Conservation (phyloP, 1,139 yeast species). For the Suhomyces bribrorum region DNA sequence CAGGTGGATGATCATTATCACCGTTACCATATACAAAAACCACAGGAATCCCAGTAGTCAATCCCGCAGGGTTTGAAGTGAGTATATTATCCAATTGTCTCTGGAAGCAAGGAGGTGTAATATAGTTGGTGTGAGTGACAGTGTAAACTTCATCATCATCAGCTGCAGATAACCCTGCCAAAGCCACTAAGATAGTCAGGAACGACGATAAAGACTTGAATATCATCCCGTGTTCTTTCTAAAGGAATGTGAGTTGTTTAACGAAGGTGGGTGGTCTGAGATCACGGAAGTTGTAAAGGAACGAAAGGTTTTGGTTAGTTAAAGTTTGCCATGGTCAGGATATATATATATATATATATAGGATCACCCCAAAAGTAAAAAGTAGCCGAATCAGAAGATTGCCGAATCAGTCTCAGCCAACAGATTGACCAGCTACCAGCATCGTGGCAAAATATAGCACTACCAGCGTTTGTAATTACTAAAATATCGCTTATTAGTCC, state of each 20-base stretch:
- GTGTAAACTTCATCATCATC: slow-evolving; percentile 24
- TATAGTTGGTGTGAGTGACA: slow-evolving; percentile 33
- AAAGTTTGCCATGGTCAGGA: too few relatives aligned
- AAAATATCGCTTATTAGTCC: too few relatives aligned
- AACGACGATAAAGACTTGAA: slow-evolving; percentile 16
- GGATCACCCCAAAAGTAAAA: neutral
- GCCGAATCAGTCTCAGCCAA: neutral
- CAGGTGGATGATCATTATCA: slow-evolving; percentile 11
- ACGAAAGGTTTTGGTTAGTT: neutral
- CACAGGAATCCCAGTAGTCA: slow-evolving; percentile 33
- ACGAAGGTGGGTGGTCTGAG: neutral
- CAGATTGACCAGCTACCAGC: neutral
- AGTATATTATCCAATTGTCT: slow-evolving; percentile 24
- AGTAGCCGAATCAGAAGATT: neutral
- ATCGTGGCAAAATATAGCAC: neutral
- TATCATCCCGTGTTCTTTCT: slow-evolving; percentile 11
- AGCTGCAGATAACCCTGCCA: slow-evolving; percentile 13
- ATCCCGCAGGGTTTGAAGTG: slow-evolving; percentile 24
- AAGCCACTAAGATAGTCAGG: slow-evolving; percentile 15
- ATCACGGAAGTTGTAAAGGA: neutral
- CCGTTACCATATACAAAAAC: slow-evolving; percentile 32
- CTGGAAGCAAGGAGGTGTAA: slow-evolving; percentile 33
- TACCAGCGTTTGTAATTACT: neutral
- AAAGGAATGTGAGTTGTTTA: neutral
- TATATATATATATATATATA: too few relatives aligned